These are phyloP conservation scores for Sphaerostilbella broomeana DNA, from an alignment of 2,329 filamentous ascomycete genomes.

Conservation along the genomic window DNA sequence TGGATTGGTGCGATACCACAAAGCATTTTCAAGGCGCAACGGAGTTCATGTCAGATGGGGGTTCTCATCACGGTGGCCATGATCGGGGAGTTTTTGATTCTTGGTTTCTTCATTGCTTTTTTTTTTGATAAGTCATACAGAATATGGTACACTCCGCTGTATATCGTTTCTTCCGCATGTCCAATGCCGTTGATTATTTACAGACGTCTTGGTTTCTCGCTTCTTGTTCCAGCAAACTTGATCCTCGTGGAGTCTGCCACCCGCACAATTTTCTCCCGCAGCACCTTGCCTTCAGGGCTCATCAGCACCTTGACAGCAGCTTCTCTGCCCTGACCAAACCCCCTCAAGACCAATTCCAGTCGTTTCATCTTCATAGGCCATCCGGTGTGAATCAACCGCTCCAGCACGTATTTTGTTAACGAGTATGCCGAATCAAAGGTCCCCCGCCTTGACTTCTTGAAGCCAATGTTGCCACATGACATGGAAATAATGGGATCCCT, in stretches of 20 bases:
- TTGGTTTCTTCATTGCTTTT: neutral
- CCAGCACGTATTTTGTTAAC: constrained; percentile 74
- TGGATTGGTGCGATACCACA: constrained; percentile 23
- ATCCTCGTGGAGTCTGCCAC: constrained; percentile 82
- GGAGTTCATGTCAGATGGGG: constrained; percentile 5
- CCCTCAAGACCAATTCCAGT: constrained; percentile 75
- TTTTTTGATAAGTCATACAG: constrained; percentile 26
- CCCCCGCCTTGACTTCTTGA: constrained; percentile 71
- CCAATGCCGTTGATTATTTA: constrained; percentile 19
- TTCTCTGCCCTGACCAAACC: constrained; percentile 81
- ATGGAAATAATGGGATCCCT: constrained; percentile 72
- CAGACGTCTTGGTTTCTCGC: constrained; percentile 75
- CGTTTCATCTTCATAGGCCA: constrained; percentile 67
- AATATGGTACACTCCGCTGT: constrained; percentile 27
- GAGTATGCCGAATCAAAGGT: constrained; percentile 92
- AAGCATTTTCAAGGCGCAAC: constrained; percentile 2
- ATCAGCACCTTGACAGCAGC: constrained; percentile 85
- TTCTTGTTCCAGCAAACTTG: constrained; percentile 94
- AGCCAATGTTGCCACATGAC: constrained; percentile 84
- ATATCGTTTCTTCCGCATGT: constrained; percentile 4
- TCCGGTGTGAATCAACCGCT: constrained; percentile 75
- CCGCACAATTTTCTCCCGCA: constrained; percentile 68
- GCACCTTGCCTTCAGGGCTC: constrained; percentile 71
- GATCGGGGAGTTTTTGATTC: neutral
- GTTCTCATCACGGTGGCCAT: neutral